A percentile compares a stretch with the other conserved stretches of the same genome.
These are phyloP conservation scores for Cutaneotrichosporon dermatis DNA, from an alignment of 1,284 basidiomycete species.

Conservation along the genomic window DNA sequence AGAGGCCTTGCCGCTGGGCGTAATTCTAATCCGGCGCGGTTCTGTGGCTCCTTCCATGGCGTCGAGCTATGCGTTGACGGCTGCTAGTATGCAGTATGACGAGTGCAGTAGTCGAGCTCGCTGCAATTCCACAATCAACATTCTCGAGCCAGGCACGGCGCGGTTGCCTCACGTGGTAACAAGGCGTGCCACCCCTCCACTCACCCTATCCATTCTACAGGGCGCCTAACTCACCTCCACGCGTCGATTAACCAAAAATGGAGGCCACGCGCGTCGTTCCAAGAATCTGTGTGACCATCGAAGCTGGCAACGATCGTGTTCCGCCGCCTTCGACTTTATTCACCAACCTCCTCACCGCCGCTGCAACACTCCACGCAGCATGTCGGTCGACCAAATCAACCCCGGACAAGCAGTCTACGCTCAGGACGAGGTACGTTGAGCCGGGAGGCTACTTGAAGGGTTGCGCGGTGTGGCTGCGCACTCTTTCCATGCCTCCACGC, in stretches of 20 bases:
- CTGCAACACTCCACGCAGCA: slow-evolving; percentile 14
- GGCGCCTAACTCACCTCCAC: neutral
- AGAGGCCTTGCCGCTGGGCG: slow-evolving; percentile 60
- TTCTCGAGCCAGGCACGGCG: neutral
- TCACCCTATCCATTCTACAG: no score
- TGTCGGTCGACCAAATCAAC: slow-evolving; percentile 47
- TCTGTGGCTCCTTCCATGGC: no score
- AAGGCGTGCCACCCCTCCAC: no score
- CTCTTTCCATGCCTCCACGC: no score
- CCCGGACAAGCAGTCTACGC: slow-evolving; percentile 69
- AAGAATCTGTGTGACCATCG: neutral
- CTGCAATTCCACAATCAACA: neutral
- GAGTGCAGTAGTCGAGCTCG: no score
- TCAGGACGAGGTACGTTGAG: slow-evolving; percentile 71
- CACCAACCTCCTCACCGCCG: slow-evolving; percentile 1
- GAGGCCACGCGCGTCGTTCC: slow-evolving; percentile 1
- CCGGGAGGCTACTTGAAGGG: no score
- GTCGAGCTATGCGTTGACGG: no score
- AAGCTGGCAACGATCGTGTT: slow-evolving; percentile 1
- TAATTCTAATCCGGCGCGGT: slow-evolving; percentile 55
- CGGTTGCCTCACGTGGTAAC: no score
- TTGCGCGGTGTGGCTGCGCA: no score
- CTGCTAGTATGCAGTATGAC: no score
- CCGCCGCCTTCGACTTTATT: slow-evolving; percentile 12
- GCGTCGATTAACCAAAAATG: neutral